These are phyloP conservation scores for Triticum urartu DNA, from an alignment of 176 grass and related monocot genomes.

Conservation along the genomic window DNA sequence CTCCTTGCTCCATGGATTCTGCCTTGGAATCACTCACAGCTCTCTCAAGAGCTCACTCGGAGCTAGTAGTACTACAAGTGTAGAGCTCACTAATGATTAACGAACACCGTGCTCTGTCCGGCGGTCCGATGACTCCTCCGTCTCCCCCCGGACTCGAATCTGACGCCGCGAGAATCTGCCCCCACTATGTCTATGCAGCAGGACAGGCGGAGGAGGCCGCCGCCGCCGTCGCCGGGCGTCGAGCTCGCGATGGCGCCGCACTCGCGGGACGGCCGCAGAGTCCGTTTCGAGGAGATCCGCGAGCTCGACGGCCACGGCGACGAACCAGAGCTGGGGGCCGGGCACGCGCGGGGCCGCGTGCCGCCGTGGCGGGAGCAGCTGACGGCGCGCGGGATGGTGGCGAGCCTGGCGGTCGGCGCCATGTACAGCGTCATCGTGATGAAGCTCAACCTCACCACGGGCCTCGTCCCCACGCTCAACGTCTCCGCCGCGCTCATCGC, in stretches of 20 bases:
- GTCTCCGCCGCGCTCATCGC: slow-evolving; percentile 91
- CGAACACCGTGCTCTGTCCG: not conserved
- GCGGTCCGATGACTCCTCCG: slow-evolving; percentile 2
- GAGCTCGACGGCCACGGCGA: slow-evolving; percentile 22
- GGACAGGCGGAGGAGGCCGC: slow-evolving; percentile 33
- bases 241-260: slow-evolving; percentile 31
- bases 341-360: slow-evolving; percentile 16
- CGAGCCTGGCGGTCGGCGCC: slow-evolving; percentile 67
- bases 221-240: not conserved
- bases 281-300: slow-evolving; percentile 1
- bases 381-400: slow-evolving; percentile 71
- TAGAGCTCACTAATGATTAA: not conserved
- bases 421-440: slow-evolving; percentile 93
- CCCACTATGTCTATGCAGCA: slow-evolving; percentile 32
- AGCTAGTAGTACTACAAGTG: not conserved
- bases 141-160: slow-evolving; percentile 16
- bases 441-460: slow-evolving; percentile 86
- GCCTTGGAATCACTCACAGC: not conserved
- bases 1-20: slow-evolving; percentile 25
- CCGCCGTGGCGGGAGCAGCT: slow-evolving; percentile 76
- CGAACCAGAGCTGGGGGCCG: slow-evolving; percentile 1
- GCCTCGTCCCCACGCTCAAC: slow-evolving; percentile 90
- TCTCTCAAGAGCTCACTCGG: not conserved
- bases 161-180: slow-evolving; percentile 34
- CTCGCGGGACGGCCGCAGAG: not conserved